These are phyloP conservation scores for Pisolithus albus DNA, from an alignment of 768 basidiomycete species.

Conservation along the genomic window DNA sequence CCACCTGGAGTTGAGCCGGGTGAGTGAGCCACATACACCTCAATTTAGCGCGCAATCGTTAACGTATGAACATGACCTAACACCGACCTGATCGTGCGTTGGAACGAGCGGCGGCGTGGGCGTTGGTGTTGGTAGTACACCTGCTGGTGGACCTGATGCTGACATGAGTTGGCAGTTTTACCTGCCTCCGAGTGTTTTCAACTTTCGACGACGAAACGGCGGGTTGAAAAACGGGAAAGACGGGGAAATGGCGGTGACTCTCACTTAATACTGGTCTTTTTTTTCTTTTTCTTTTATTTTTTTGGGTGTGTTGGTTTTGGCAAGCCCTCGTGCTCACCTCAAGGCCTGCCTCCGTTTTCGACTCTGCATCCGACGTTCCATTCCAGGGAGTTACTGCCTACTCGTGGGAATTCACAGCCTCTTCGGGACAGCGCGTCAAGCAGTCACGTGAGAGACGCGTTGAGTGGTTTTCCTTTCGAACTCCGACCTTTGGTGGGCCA, in stretches of 20 bases:
- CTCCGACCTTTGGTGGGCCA: conserved; percentile 23
- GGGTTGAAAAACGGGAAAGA: conserved; percentile 2
- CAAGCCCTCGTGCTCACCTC: conserved; percentile 26
- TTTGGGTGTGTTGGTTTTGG: too few relatives aligned
- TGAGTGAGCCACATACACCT: conserved; percentile 9
- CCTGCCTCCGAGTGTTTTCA: conserved; percentile 14
- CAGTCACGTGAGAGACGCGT: conserved; percentile 30
- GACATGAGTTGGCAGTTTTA: conserved; percentile 27
- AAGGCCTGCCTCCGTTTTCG: conserved; percentile 18
- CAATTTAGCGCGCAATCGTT: conserved; percentile 6
- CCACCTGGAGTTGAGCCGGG: conserved; percentile 41
- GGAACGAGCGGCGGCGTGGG: conserved; percentile 44
- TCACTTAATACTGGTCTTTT: too few relatives aligned
- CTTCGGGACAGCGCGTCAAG: conserved; percentile 13
- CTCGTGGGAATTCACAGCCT: conserved; percentile 6
- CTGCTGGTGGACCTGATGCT: conserved; percentile 29
- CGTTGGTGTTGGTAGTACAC: conserved; percentile 26
- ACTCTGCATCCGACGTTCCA: background rate
- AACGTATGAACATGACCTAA: conserved; percentile 39
- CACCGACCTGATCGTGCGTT: conserved; percentile 63
- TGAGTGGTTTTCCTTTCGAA: conserved; percentile 22
- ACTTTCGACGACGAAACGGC: conserved; percentile 1
- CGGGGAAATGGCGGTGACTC: background rate
- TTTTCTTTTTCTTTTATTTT: too few relatives aligned
- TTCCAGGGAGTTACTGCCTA: background rate